Percentiles rank a stretch among this genome's conserved stretches.
Evolutionary conservation across 1,284 basidiomycete species (phyloP).

Genomic region (Limonomyces culmigenus): DNA sequence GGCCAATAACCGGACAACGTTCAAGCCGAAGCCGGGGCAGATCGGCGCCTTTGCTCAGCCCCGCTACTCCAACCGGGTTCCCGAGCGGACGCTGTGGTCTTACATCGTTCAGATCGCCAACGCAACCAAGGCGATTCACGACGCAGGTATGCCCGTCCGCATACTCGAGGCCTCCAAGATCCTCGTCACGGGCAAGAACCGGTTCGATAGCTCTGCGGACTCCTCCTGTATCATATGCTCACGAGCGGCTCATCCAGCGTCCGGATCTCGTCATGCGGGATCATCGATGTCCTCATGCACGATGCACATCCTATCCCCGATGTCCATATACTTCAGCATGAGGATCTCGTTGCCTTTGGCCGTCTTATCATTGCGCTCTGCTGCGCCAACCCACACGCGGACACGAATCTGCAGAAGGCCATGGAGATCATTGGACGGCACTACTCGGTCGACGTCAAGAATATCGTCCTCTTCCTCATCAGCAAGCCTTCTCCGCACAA

Average conservation of each 20-base stretch:
- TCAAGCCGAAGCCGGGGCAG: no score
- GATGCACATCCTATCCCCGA: conserved; percentile 41
- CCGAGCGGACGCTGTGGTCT: conserved; percentile 86
- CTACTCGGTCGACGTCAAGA: conserved; percentile 76
- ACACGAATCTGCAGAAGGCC: conserved; percentile 46
- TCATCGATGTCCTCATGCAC: conserved; percentile 72
- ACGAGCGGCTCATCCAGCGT: conserved; percentile 31
- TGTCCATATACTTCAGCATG: conserved; percentile 53
- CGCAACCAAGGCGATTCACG: conserved; percentile 79
- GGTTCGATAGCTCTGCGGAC: conserved; percentile 23
- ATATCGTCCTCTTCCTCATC: conserved; percentile 64
- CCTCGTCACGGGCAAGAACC: conserved; percentile 77
- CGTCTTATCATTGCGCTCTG: conserved; percentile 73
- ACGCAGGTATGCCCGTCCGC: conserved; percentile 66
- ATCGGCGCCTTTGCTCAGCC: no score
- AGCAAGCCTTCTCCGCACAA: conserved; percentile 52
- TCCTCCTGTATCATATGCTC: no score
- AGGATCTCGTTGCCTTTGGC: conserved; percentile 81
- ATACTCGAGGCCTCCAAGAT: conserved; percentile 83
- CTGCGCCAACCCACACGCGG: conserved; percentile 39
- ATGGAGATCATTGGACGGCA: conserved; percentile 60
- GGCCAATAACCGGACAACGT: no score
- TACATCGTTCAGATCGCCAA: conserved; percentile 85
- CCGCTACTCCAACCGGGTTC: conserved; percentile 23
- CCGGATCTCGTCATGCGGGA: conserved; percentile 67